Evolutionary conservation across 2,329 filamentous ascomycete species (phyloP), one percentile per base, ranked within the genome.

Genomic region (Pochonia chlamydosporia): DNA sequence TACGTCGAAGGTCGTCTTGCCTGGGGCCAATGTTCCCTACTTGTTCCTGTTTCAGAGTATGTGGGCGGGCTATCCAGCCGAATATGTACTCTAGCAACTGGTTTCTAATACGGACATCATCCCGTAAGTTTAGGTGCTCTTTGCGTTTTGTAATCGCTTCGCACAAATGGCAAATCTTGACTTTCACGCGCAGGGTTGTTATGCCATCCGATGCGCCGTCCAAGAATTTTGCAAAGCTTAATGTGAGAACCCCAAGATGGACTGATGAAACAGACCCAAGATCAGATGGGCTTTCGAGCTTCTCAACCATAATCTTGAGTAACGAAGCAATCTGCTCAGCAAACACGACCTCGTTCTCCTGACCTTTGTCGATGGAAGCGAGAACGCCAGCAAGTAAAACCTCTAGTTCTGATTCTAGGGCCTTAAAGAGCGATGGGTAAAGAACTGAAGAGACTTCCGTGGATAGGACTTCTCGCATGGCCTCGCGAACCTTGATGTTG

Each of bases 61-160:
- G 73, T 16, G 80, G 79, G 10, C 81, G 72, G 23, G 81, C 76
- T 54, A 86, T 84, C 83, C 83, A 87, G 49, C 79, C 74, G 52
- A 84, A 84, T 30, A 85, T 79, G 49, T 81, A 81, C 58, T 85
- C 82, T 10, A 87, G 68, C 13, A 87, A 67, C 56, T 85, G 82
- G 52, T 87, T 87, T 45, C 83, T 71, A 55, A 85, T 83, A 24
- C 81, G 76, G 33, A 86, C 79, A 59, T 87, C 83, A 54, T 87
- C 82, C 43, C 83, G 74, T 10, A 87, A 66, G 54, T 85, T 86
- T 36, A 87, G 65, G 43, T 85, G 76, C 56, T 87, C 82, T 56
- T 85, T 86, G 53, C 82, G 76, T 60, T 76, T 78, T 11, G 77
- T 82, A 28, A 86, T 76, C 3, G 76, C 75, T 54, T 86, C 83